Evolutionary conservation across 352 stramenopile genomes (phyloP), one percentile per base, ranked within the genome.

Genomic region (Phytophthora fragariaefolia): DNA sequence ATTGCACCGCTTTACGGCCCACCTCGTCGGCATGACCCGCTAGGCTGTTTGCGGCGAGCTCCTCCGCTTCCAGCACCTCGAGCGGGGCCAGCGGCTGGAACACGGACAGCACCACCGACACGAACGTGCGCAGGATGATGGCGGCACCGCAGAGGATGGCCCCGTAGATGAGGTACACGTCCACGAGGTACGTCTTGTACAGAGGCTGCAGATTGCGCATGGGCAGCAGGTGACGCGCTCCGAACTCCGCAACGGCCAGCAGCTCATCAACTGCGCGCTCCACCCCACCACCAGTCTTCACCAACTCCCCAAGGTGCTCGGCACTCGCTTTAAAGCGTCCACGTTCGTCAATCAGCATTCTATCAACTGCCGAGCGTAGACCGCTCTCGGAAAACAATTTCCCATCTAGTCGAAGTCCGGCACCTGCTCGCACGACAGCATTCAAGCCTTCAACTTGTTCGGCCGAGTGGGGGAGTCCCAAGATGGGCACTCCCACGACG

Each of bases 91-190:
- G 30, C 43, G 75, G 63, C 63, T 93, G 82, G 49, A 94, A 87
- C 55, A 92, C 66, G 34, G 84, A 85, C 60, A 76, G 76, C 45
- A 92, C 50, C 10, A 92, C 70, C 34, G 88, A 79, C 30, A 91
- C 78, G 66, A 90, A 88, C 54, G 86, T 91, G 58, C 88, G 85
- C 38, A 96, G 69, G 43, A 95, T 89, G 58, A 96, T 85, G n/a
- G 83, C 83, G 17, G 86, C 81, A 27, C 80, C 83, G 58, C 88
- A 95, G n/a, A 96, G 75, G 54, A 96, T 92, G 22, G 77, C 69
- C 9, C 80, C 81, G 68, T 96, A 96, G 45, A 96, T 77, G n/a
- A 91, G 63, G 63, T 95, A 95, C 50, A 95, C 88, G 61, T 95
- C 88, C 63, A 96, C 76, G 12, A 96, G 73, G 64, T 87, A 94